Conservation (phyloP, 1,284 basidiomycete species). For the Tilletia horrida region DNA sequence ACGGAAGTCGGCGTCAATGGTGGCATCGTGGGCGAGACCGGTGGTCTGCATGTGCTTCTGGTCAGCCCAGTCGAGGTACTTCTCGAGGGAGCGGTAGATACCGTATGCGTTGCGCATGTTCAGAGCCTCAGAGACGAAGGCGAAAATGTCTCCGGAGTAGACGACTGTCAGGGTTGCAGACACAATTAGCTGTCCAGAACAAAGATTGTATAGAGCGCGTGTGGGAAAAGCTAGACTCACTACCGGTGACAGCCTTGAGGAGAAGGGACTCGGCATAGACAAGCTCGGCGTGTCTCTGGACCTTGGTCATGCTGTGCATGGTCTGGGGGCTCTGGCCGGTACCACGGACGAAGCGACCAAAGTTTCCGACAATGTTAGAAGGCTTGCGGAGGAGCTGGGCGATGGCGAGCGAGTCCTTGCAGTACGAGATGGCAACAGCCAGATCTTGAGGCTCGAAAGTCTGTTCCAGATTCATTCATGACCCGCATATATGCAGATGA, state of each 20-base stretch:
- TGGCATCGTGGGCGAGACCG: slow-evolving; percentile 18
- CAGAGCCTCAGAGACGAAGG: slow-evolving; percentile 50
- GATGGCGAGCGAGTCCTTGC: slow-evolving; percentile 48
- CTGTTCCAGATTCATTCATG: not conserved
- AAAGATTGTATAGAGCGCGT: too few relatives aligned
- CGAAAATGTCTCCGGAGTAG: slow-evolving; percentile 52
- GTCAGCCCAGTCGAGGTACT: slow-evolving; percentile 52
- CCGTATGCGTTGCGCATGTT: slow-evolving; percentile 54
- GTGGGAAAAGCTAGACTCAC: slow-evolving; percentile 13
- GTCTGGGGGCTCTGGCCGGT: slow-evolving; percentile 43
- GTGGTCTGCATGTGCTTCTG: slow-evolving; percentile 25
- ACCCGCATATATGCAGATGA: too few relatives aligned
- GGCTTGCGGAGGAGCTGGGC: slow-evolving; percentile 48
- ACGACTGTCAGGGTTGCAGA: slow-evolving; percentile 24
- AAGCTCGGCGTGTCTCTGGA: slow-evolving; percentile 52
- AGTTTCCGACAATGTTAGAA: slow-evolving; percentile 35
- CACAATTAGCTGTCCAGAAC: too few relatives aligned
- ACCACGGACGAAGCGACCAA: slow-evolving; percentile 51
- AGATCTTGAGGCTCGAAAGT: slow-evolving; percentile 53
- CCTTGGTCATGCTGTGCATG: slow-evolving; percentile 43
- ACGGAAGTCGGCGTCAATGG: slow-evolving; percentile 51
- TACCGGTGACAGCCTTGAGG: slow-evolving; percentile 52
- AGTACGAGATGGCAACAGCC: slow-evolving; percentile 49
- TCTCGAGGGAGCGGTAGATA: slow-evolving; percentile 49
- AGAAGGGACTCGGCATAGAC: slow-evolving; percentile 48